Evolutionary conservation across 768 basidiomycete genomes (phyloP), one percentile per base, ranked within the genome.

Genomic region (Suillus americanus): DNA sequence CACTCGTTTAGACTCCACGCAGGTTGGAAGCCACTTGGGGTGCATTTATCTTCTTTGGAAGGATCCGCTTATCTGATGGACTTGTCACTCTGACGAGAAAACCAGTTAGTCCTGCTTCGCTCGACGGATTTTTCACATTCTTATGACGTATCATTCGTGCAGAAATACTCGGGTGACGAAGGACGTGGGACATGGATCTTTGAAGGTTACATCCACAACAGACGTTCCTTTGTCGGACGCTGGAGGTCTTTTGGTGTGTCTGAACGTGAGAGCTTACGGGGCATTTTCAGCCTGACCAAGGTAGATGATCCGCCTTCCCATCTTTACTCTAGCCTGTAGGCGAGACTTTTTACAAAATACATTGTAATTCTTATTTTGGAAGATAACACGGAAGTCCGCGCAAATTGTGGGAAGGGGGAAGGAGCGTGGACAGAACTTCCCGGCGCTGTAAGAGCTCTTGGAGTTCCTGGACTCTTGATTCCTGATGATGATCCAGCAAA

Each of bases 21-120:
- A 79, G 80, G 55, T 84, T 86, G 62, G 86, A 86, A 64, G 77
- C 79, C 45, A 86, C 87, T 9, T 92, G 91, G 89, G 88, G 86
- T 5, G 84, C 85, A 13, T 90, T 84, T 73, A 81, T 73, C 64
- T 86, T 88, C 70, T 78, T 79, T 13, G 91, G 91, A 57, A 78
- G 84, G 30, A 80, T 90, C 53, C 78, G 83, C 40, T 65, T 77
- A 33, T 78, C 78, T 45, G 85, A 89, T 71, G 90, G 90, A 20
- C 74, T 80, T 68, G 82, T 92, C 66, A 78, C 80, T 56, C 77
- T 91, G 72, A 83, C 82, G 72, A 82, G 89, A 71, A 81, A 85
- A 75, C 84, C 87, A 68, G 88, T 89, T 69, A 66, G 85, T 65
- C 61, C 40, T 61, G 63, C 67, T 56, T 61, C 69, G 63, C 60